Evolutionary conservation across 176 grass and related monocot genomes (phyloP).

Genomic region (Chrysopogon serrulatus): DNA sequence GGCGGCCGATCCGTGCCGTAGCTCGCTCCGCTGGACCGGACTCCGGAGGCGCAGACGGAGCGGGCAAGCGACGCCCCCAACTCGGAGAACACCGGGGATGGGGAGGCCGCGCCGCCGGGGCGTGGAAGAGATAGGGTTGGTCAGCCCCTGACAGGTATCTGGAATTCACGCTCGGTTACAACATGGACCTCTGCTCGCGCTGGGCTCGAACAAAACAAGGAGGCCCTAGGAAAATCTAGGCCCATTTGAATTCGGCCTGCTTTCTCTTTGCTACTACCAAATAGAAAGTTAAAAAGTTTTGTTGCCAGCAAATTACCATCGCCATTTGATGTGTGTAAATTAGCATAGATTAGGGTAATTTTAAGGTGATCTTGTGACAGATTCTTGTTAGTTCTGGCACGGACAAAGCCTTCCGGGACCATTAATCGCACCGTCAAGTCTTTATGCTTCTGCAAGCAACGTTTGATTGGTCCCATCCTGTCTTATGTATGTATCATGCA

Average conservation of each 20-base stretch:
- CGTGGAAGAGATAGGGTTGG: constrained; percentile 2
- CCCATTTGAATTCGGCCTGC: neutral
- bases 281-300: neutral
- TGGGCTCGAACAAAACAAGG: neutral
- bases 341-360: neutral
- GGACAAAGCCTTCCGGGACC: neutral
- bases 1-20: neutral
- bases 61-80: neutral
- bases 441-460: neutral
- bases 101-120: neutral
- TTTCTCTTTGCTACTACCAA: neutral
- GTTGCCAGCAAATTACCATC: neutral
- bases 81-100: neutral
- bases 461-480: neutral
- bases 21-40: neutral
- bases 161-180: neutral
- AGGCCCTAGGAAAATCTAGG: neutral
- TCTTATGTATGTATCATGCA: neutral
- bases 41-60: neutral
- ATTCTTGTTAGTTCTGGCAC: neutral
- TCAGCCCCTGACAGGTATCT: neutral
- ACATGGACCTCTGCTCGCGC: neutral
- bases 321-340: neutral
- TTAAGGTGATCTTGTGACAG: neutral
- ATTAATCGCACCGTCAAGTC: neutral